Conservation (phyloP, 495 filamentous ascomycete species). For the Sporormia fimetaria region DNA sequence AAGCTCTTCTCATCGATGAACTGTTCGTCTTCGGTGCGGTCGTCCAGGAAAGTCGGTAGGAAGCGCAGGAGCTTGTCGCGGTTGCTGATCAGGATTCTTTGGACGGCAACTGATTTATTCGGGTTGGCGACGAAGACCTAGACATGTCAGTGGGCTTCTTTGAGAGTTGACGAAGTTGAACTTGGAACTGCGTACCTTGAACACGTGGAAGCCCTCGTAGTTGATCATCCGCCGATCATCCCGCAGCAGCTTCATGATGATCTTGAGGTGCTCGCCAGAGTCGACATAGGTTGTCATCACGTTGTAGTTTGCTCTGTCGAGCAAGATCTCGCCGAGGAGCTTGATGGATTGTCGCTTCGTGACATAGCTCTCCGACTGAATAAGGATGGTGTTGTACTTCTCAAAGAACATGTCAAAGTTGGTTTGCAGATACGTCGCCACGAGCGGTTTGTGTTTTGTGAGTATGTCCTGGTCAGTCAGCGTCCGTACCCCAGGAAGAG, state of each 20-base stretch:
- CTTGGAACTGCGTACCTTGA: conserved; percentile 57
- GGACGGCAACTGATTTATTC: conserved; percentile 86
- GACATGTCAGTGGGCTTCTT: no score
- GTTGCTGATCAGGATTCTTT: conserved; percentile 92
- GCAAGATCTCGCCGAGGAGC: conserved; percentile 82
- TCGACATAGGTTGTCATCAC: conserved; percentile 98
- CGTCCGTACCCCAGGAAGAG: background rate
- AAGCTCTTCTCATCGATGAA: conserved; percentile 98
- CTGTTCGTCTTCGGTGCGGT: conserved; percentile 94
- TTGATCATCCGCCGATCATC: conserved; percentile 98
- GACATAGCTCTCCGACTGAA: conserved; percentile 90
- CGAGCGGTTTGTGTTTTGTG: conserved; percentile 83
- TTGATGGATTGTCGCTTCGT: conserved; percentile 98
- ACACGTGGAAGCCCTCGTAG: conserved; percentile 98
- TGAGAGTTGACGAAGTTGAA: background rate
- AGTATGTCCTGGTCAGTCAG: conserved; percentile 58
- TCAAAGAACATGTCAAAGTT: conserved; percentile 89
- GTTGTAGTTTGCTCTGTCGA: conserved; percentile 92
- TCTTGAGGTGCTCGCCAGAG: conserved; percentile 85
- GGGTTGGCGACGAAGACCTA: conserved; percentile 96
- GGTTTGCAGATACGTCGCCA: conserved; percentile 69
- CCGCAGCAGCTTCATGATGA: conserved; percentile 90
- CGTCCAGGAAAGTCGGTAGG: conserved; percentile 81
- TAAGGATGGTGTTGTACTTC: conserved; percentile 76
- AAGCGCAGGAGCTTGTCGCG: conserved; percentile 81